A percentile compares a stretch with the other conserved stretches of the same genome.
Evolutionary conservation across 768 basidiomycete genomes (phyloP).

Genomic region (Tulasnella calospora): DNA sequence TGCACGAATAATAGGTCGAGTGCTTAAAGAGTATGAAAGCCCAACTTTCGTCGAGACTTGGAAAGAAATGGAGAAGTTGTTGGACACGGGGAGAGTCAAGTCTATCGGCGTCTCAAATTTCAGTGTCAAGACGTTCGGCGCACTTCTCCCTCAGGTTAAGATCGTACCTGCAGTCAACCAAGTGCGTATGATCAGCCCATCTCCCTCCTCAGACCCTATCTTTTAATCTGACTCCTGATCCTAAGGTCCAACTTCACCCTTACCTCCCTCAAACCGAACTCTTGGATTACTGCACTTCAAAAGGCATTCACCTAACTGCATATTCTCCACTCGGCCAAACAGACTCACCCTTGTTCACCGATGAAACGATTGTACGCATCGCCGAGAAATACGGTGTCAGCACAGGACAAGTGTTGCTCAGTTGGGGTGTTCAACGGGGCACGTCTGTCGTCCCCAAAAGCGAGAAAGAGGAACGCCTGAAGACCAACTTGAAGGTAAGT

Average conservation of each 20-base stretch:
- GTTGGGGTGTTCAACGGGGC: slow-evolving; percentile 72
- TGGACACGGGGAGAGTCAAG: slow-evolving; percentile 49
- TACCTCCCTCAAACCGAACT: slow-evolving; percentile 71
- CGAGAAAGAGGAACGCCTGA: slow-evolving; percentile 47
- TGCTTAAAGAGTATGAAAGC: neutral
- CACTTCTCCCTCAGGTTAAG: slow-evolving; percentile 63
- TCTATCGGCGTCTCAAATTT: slow-evolving; percentile 67
- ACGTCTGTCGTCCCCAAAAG: slow-evolving; percentile 83
- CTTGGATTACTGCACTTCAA: slow-evolving; percentile 59
- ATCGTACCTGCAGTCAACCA: slow-evolving; percentile 76
- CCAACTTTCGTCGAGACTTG: slow-evolving; percentile 68
- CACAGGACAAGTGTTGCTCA: slow-evolving; percentile 75
- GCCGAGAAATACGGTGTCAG: slow-evolving; percentile 55
- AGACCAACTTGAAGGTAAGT: slow-evolving; percentile 8
- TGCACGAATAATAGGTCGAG: neutral
- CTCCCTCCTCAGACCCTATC: neutral
- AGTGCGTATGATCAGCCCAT: neutral
- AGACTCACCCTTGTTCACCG: slow-evolving; percentile 33
- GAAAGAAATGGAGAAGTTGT: slow-evolving; percentile 71
- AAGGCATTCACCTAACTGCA: slow-evolving; percentile 64
- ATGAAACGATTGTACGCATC: slow-evolving; percentile 50
- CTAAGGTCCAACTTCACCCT: slow-evolving; percentile 69
- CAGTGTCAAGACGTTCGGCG: slow-evolving; percentile 60
- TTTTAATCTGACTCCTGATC: neutral
- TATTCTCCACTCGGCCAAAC: slow-evolving; percentile 59